These are phyloP conservation scores for Metarhizium guizhouense DNA, from an alignment of 2,329 filamentous ascomycete species.

Conservation along the genomic window DNA sequence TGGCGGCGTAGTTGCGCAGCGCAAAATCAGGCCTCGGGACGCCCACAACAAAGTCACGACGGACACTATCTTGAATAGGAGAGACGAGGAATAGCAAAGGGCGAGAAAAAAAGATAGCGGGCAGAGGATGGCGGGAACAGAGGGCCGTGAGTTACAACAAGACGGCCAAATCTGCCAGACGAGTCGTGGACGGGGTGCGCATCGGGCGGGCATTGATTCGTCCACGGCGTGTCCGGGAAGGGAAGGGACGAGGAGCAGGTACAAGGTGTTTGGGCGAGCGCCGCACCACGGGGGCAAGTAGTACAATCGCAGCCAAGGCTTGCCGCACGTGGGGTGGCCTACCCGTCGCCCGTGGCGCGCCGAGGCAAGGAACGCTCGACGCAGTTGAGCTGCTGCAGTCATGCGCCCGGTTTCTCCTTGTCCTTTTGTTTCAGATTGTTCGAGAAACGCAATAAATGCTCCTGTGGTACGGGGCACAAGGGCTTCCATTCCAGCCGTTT, in stretches of 20 bases:
- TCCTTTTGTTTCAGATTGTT: no score
- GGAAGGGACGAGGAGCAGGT: no score
- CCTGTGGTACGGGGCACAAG: no score
- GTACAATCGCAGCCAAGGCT: constrained; percentile 10
- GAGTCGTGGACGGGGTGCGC: not conserved
- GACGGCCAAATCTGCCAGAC: not conserved
- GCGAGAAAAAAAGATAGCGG: not conserved
- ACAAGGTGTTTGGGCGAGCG: not conserved
- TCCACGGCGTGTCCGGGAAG: not conserved
- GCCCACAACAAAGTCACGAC: no score
- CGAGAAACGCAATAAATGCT: no score
- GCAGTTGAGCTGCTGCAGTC: not conserved
- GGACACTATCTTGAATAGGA: no score
- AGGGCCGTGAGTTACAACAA: not conserved
- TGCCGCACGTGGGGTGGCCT: constrained; percentile 10
- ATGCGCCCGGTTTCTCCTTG: no score
- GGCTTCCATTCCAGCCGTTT: no score
- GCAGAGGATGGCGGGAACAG: not conserved
- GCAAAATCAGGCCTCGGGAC: no score
- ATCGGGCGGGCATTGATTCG: not conserved
- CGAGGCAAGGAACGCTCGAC: not conserved
- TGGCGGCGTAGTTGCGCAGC: not conserved
- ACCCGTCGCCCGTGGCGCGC: not conserved
- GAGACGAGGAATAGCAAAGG: no score
- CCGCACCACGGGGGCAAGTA: not conserved